These are phyloP conservation scores for Thraustotheca clavata DNA, from an alignment of 352 stramenopile genomes.

Conservation along the genomic window DNA sequence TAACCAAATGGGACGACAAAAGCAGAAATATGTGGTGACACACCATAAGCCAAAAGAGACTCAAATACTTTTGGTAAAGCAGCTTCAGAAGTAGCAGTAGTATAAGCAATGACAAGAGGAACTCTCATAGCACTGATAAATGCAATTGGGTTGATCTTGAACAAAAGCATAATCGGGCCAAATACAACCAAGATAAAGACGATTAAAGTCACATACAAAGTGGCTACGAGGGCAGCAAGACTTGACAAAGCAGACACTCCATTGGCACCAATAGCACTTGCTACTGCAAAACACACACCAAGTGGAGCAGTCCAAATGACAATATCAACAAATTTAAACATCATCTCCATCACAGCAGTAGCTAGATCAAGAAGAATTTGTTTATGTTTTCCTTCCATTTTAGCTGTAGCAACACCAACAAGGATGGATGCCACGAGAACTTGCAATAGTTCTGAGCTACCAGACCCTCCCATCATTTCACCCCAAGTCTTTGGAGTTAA, in stretches of 20 bases:
- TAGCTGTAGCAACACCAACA: conserved; percentile 31
- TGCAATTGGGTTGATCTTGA: conserved; percentile 38
- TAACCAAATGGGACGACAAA: conserved; percentile 57
- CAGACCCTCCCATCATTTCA: conserved; percentile 53
- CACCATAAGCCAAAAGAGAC: conserved; percentile 40
- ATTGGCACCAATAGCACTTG: conserved; percentile 42
- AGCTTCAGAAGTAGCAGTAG: conserved; percentile 43
- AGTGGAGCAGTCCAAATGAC: conserved; percentile 52
- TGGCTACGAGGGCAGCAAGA: conserved; percentile 35
- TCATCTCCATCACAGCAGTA: conserved; percentile 44
- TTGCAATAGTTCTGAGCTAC: conserved; percentile 47
- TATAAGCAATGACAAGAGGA: conserved; percentile 50
- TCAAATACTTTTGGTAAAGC: conserved; percentile 55
- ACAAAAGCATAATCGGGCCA: conserved; percentile 30
- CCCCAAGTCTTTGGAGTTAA: conserved; percentile 58
- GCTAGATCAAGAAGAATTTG: conserved; percentile 33
- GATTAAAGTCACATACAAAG: conserved; percentile 38
- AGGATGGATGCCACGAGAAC: conserved; percentile 43
- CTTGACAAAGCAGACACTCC: conserved; percentile 32
- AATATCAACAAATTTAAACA: conserved; percentile 63
- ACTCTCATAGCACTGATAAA: conserved; percentile 45
- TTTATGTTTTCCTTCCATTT: conserved; percentile 33
- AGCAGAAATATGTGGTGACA: conserved; percentile 37
- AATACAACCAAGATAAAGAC: conserved; percentile 46
- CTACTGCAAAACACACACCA: conserved; percentile 48